Evolutionary conservation across 1,139 yeast genomes (phyloP).

Genomic region (Kodamaea fungicola): DNA sequence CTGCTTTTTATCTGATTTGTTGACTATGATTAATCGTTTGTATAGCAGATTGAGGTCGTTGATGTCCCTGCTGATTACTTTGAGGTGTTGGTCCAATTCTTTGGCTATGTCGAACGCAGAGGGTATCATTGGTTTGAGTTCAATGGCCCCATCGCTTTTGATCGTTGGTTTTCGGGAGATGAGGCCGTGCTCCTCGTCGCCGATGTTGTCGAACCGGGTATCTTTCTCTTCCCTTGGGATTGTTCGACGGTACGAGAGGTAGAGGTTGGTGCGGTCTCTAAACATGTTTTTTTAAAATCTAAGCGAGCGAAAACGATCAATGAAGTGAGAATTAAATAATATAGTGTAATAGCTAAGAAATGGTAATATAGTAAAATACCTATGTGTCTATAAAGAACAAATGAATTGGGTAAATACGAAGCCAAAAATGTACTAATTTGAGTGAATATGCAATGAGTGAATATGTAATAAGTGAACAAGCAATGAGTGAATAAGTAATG

Average conservation of each 20-base stretch:
- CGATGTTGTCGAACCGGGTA: conserved; percentile 40
- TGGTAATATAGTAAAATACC: too few species aligned
- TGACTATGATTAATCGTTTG: conserved; percentile 80
- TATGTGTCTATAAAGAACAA: too few species aligned
- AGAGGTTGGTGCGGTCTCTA: conserved; percentile 71
- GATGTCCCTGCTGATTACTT: conserved; percentile 46
- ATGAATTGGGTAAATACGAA: too few species aligned
- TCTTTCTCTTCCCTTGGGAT: conserved; percentile 45
- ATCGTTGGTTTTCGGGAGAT: conserved; percentile 23
- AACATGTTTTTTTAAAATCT: conserved; percentile 40
- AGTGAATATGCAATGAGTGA: too few species aligned
- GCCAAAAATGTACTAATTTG: too few species aligned
- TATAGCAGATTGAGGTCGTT: conserved; percentile 64
- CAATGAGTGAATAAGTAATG: too few species aligned
- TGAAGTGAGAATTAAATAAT: too few species aligned
- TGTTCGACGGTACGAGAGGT: conserved; percentile 68
- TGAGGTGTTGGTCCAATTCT: conserved; percentile 64
- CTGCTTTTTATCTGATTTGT: conserved; percentile 71
- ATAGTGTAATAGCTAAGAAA: too few species aligned
- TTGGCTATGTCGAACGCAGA: conserved; percentile 70
- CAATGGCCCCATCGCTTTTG: conserved; percentile 31
- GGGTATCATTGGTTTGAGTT: conserved; percentile 64
- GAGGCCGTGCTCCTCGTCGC: conserved; percentile 59
- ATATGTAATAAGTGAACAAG: too few species aligned
- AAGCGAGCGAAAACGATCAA: too few species aligned